phyloP scores from a whole-genome alignment of 139 green algal genomes.

The Choricystis sp. region DNA sequence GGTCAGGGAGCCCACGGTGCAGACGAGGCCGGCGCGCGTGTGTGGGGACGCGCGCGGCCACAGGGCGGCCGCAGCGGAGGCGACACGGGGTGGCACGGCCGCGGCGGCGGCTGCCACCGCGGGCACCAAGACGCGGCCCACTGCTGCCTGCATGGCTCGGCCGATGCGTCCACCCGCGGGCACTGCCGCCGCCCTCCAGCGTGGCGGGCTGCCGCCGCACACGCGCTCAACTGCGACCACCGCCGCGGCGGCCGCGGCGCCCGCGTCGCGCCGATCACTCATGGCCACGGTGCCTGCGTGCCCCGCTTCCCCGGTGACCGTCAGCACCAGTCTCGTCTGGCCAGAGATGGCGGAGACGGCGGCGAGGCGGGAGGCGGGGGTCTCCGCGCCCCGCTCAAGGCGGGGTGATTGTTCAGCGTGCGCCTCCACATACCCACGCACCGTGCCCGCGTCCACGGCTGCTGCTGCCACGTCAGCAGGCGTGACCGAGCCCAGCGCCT shows the following conservation, averaged over 20 bases:
- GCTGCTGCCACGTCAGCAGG: constrained; percentile 16
- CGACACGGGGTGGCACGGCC: constrained; percentile 34
- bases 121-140: constrained; percentile 65
- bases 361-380: constrained; percentile 30
- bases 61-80: constrained; percentile 29
- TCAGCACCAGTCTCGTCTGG: constrained; percentile 50
- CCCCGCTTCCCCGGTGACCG: constrained; percentile 47
- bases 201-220: constrained; percentile 29
- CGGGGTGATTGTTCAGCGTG: constrained; percentile 90
- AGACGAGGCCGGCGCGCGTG: constrained; percentile 47
- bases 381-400: too few relatives aligned
- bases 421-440: constrained; percentile 68
- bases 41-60: neutral
- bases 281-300: constrained; percentile 89
- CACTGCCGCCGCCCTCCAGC: too few relatives aligned
- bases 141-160: constrained; percentile 50
- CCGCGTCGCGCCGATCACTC: constrained; percentile 44
- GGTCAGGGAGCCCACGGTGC: constrained; percentile 66
- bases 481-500: constrained; percentile 26
- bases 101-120: constrained; percentile 50
- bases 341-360: constrained; percentile 72
- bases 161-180: too few relatives aligned
- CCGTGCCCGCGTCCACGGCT: constrained; percentile 8
- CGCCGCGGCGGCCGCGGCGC: constrained; percentile 48
- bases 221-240: constrained; percentile 44